phyloP scores from a whole-genome alignment of 352 stramenopile genomes.

The Globisporangium splendens region DNA sequence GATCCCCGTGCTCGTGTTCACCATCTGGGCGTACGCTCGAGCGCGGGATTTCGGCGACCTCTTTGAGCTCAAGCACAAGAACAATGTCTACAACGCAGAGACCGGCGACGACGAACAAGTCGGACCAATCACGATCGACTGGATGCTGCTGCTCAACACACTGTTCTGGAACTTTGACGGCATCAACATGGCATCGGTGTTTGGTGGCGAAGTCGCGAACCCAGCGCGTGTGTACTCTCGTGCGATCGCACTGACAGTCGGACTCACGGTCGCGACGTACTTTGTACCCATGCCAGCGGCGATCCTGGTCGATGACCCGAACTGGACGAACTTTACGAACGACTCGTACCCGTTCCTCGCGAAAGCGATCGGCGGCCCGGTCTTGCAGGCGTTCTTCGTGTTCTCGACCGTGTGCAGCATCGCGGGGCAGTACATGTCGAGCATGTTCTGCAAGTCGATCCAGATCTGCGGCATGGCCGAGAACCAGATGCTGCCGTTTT shows the following conservation, averaged over 20 bases:
- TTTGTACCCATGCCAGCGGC: conserved; percentile 37
- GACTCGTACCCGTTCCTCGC: conserved; percentile 50
- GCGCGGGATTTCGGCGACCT: conserved; percentile 74
- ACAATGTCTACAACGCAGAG: neutral
- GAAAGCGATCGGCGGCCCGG: conserved; percentile 64
- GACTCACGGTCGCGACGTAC: conserved; percentile 78
- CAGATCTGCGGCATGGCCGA: conserved; percentile 63
- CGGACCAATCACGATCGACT: conserved; percentile 28
- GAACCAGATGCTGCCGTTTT: conserved; percentile 58
- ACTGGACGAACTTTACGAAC: neutral
- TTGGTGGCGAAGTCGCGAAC: conserved; percentile 83
- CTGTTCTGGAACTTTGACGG: conserved; percentile 94
- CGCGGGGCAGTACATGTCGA: conserved; percentile 79
- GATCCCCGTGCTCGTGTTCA: conserved; percentile 84
- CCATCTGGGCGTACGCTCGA: conserved; percentile 26
- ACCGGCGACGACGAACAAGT: conserved; percentile 1
- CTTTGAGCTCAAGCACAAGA: conserved; percentile 17
- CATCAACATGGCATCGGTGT: conserved; percentile 80
- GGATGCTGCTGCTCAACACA: conserved; percentile 83
- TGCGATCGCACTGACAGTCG: conserved; percentile 64
- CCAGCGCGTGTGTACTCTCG: conserved; percentile 64
- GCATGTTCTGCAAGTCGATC: conserved; percentile 81
- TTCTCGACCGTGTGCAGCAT: conserved; percentile 67
- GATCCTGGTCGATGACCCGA: neutral
- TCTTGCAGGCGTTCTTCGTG: conserved; percentile 72